Evolutionary conservation across 2,329 filamentous ascomycete species (phyloP).

Genomic region (Talaromyces rugulosus): DNA sequence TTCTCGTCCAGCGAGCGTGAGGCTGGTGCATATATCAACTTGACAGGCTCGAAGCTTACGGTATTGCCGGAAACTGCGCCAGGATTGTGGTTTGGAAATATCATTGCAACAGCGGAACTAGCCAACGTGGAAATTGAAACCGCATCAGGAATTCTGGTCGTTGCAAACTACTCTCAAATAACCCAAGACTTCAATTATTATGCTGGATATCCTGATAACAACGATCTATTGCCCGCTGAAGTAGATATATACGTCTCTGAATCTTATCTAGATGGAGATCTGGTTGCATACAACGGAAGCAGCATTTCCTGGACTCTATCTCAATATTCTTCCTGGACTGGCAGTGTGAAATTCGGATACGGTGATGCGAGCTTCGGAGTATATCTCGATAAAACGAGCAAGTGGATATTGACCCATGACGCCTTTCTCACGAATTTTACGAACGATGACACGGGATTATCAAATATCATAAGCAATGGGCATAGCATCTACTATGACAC

Average conservation of each 20-base stretch:
- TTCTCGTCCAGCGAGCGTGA: constrained; percentile 14
- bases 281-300: constrained; percentile 29
- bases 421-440: background rate
- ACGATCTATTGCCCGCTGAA: constrained; percentile 21
- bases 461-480: background rate
- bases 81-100: constrained; percentile 30
- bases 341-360: background rate
- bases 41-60: constrained; percentile 21
- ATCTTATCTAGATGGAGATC: constrained; percentile 23
- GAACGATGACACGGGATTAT: background rate
- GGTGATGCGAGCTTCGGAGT: background rate
- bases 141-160: constrained; percentile 19
- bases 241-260: constrained; percentile 22
- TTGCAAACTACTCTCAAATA: constrained; percentile 23
- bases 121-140: constrained; percentile 12
- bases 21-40: constrained; percentile 20
- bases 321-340: background rate
- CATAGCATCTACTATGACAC: background rate
- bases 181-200: constrained; percentile 33
- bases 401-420: background rate
- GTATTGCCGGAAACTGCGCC: constrained; percentile 18
- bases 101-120: constrained; percentile 17
- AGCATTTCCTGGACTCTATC: background rate
- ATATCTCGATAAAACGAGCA: background rate
- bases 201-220: constrained; percentile 25